Percentiles rank a stretch among this genome's conserved stretches.
Conservation (phyloP, 306 rosid species). For the Notholithocarpus densiflorus region DNA sequence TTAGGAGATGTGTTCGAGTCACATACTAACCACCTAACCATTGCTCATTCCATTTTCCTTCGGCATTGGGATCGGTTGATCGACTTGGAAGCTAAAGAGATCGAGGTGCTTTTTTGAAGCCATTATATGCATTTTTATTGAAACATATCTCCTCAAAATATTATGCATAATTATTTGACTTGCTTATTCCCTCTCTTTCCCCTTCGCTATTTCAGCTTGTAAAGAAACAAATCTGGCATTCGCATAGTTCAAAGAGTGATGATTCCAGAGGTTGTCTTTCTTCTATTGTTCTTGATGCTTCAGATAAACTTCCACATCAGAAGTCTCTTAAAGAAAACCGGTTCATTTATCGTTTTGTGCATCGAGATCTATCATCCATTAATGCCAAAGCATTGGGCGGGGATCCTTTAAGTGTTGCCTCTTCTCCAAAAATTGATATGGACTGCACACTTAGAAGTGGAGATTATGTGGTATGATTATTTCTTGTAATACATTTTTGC, state of each 20-base stretch:
- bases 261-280: slow-evolving; percentile 45
- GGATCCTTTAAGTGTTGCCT: slow-evolving; percentile 21
- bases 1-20: slow-evolving; percentile 66
- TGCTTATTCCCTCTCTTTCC: not conserved
- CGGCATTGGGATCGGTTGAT: slow-evolving; percentile 83
- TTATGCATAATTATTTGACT: slow-evolving; percentile 7
- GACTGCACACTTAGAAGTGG: slow-evolving; percentile 65
- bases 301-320: slow-evolving; percentile 42
- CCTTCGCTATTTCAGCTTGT: slow-evolving; percentile 45
- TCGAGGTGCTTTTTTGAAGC: slow-evolving; percentile 56
- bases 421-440: slow-evolving; percentile 40
- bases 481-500: slow-evolving; percentile 1
- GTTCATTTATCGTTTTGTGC: slow-evolving; percentile 66
- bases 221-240: slow-evolving; percentile 67
- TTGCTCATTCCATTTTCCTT: slow-evolving; percentile 59
- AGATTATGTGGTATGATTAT: slow-evolving; percentile 73
- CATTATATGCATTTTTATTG: slow-evolving; percentile 1
- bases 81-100: slow-evolving; percentile 85
- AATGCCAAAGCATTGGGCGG: slow-evolving; percentile 33
- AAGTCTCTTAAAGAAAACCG: slow-evolving; percentile 48
- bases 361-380: slow-evolving; percentile 27
- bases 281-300: slow-evolving; percentile 66
- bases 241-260: slow-evolving; percentile 43
- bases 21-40: slow-evolving; percentile 55
- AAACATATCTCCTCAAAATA: slow-evolving; percentile 5